These are phyloP conservation scores for Phtheirospermum japonicum DNA, from an alignment of 257 asterid genomes.

Conservation along the genomic window DNA sequence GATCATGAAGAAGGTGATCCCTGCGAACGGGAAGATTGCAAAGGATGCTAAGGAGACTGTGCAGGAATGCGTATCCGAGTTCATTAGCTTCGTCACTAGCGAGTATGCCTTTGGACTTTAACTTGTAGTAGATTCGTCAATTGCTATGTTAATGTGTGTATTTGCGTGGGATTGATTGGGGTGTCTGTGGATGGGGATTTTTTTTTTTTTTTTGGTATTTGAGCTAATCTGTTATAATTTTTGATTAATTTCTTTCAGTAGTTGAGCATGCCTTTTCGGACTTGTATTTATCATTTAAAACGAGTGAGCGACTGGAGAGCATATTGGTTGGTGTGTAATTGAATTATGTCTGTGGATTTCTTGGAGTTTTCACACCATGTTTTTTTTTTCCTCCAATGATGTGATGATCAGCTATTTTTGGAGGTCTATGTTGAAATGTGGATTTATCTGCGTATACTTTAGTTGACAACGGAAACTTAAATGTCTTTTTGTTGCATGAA, in stretches of 20 bases:
- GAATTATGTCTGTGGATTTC: neutral
- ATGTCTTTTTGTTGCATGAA: slow-evolving; percentile 11
- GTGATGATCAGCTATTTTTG: slow-evolving; percentile 1
- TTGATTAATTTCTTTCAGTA: neutral
- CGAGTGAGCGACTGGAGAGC: neutral
- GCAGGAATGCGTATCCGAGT: slow-evolving; percentile 80
- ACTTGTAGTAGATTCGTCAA: neutral
- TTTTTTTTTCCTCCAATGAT: neutral
- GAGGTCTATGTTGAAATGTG: slow-evolving; percentile 5
- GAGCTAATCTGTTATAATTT: neutral
- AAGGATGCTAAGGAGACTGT: slow-evolving; percentile 73
- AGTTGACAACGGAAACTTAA: neutral
- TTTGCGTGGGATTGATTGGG: no score
- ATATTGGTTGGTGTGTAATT: neutral
- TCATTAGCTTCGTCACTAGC: slow-evolving; percentile 74
- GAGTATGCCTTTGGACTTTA: slow-evolving; percentile 40
- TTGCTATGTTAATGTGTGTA: neutral
- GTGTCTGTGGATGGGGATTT: neutral
- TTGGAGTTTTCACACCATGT: neutral
- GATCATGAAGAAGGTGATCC: slow-evolving; percentile 73
- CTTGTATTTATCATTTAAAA: neutral
- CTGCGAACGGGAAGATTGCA: slow-evolving; percentile 64
- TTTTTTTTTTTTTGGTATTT: neutral
- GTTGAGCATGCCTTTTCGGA: neutral
- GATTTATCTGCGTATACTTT: neutral